Evolutionary conservation across 345 rosid genomes (phyloP).

Genomic region (Anastatica hierochuntica): DNA sequence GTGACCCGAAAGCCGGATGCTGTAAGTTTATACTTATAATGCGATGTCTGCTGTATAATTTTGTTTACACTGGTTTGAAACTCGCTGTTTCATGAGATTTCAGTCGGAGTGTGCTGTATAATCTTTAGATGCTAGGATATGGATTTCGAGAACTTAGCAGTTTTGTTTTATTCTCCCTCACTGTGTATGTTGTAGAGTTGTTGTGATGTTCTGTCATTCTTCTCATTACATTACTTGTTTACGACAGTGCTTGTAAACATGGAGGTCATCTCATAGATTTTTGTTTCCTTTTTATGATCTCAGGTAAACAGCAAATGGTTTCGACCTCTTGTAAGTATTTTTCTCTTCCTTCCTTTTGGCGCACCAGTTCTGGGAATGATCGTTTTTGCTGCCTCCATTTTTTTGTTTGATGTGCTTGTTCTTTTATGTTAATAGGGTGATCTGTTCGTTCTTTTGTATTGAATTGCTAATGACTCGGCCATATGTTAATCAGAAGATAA

Average conservation of each 20-base stretch:
- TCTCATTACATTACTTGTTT: not conserved
- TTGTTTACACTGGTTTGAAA: no score
- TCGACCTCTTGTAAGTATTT: conserved; percentile 52
- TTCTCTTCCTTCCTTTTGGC: conserved; percentile 8
- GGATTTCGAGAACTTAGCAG: no score
- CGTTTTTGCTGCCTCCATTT: conserved; percentile 4
- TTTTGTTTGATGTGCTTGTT: conserved; percentile 1
- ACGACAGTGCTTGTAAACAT: conserved; percentile 2
- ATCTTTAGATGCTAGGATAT: no score
- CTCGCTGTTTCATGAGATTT: conserved; percentile 1
- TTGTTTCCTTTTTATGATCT: conserved; percentile 21
- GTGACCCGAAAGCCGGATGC: conserved; percentile 35
- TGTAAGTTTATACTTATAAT: conserved; percentile 43
- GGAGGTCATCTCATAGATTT: conserved; percentile 14
- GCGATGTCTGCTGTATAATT: not conserved
- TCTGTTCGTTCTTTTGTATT: not conserved
- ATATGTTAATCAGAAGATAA: no score
- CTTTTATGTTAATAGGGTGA: conserved; percentile 3
- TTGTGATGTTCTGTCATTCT: not conserved
- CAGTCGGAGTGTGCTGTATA: no score
- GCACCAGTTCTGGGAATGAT: not conserved
- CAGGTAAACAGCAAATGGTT: conserved; percentile 87
- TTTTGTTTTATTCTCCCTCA: no score
- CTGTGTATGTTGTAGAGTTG: conserved; percentile 4
- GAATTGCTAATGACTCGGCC: not conserved